Conservation (phyloP, 2,329 filamentous ascomycete species). For the Epichloe scottii region DNA sequence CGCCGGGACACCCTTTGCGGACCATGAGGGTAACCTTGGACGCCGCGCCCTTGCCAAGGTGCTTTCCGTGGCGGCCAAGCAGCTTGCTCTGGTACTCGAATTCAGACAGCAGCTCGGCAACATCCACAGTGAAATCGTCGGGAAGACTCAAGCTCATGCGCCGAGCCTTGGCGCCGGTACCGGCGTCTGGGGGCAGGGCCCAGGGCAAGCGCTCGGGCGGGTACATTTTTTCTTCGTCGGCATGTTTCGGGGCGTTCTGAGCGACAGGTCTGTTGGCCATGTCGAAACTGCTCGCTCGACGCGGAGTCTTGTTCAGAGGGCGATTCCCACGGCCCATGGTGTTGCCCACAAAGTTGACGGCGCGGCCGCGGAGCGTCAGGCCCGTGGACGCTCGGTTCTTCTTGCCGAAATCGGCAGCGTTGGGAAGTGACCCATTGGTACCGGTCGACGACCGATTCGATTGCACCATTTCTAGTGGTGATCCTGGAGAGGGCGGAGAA, state of each 20-base stretch:
- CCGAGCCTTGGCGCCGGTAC: constrained; percentile 67
- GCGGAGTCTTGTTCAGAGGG: constrained; percentile 10
- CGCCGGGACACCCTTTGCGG: constrained; percentile 49
- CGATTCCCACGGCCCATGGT: constrained; percentile 14
- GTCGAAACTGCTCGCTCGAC: constrained; percentile 39
- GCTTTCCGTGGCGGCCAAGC: constrained; percentile 59
- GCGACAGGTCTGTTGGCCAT: constrained; percentile 18
- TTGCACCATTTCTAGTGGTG: constrained; percentile 29
- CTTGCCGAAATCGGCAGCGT: constrained; percentile 32
- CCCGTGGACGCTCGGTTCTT: constrained; percentile 41
- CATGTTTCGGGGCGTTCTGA: constrained; percentile 8
- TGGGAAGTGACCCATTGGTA: constrained; percentile 24
- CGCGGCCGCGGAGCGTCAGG: constrained; percentile 33
- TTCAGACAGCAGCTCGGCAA: constrained; percentile 51
- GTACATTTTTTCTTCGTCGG: constrained; percentile 17
- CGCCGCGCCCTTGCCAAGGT: constrained; percentile 70
- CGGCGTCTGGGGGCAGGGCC: constrained; percentile 52
- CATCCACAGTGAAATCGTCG: constrained; percentile 61
- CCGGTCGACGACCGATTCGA: constrained; percentile 11
- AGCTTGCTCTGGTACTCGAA: constrained; percentile 61
- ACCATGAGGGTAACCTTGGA: constrained; percentile 74
- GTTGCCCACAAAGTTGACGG: constrained; percentile 33
- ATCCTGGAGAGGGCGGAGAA: constrained; percentile 37
- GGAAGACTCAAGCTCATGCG: constrained; percentile 62
- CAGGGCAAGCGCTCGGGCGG: constrained; percentile 37